phyloP scores from a whole-genome alignment of 768 basidiomycete genomes.

The Auricularia sp. region DNA sequence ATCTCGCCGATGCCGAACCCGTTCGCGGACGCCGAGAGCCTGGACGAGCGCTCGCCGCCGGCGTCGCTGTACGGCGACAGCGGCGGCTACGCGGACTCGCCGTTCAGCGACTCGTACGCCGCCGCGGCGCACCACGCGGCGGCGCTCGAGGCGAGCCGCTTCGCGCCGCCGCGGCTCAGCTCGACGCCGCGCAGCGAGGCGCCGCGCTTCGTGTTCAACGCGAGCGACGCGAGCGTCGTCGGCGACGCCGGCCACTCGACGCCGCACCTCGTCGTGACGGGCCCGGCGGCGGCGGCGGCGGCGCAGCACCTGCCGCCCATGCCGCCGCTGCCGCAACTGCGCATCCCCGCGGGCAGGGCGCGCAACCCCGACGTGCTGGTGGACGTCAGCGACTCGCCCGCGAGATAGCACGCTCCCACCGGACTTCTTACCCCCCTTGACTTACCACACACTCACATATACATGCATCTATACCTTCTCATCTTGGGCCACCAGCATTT shows the following conservation, averaged over 20 bases:
- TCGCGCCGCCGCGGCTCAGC: not conserved
- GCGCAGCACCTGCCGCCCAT: not conserved
- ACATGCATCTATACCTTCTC: no score
- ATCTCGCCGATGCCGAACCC: not conserved
- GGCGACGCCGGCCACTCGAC: not conserved
- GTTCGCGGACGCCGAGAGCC: not conserved
- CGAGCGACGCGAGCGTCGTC: not conserved
- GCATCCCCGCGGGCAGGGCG: no score
- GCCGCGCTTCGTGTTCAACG: not conserved
- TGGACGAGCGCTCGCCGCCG: not conserved
- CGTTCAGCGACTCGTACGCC: slow-evolving; percentile 1
- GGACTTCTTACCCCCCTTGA: no score
- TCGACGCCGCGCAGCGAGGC: not conserved
- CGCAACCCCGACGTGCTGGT: no score
- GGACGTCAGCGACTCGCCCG: no score
- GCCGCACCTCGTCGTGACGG: not conserved
- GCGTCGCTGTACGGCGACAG: not conserved
- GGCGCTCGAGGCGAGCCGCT: not conserved
- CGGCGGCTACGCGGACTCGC: not conserved
- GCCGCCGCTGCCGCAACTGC: not conserved
- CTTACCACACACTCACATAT: no score
- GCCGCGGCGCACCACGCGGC: not conserved
- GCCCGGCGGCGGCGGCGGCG: not conserved
- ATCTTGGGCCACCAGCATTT: no score
- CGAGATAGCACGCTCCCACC: no score